Evolutionary conservation across 2,329 filamentous ascomycete genomes (phyloP).

Genomic region (Fusarium agapanthi): DNA sequence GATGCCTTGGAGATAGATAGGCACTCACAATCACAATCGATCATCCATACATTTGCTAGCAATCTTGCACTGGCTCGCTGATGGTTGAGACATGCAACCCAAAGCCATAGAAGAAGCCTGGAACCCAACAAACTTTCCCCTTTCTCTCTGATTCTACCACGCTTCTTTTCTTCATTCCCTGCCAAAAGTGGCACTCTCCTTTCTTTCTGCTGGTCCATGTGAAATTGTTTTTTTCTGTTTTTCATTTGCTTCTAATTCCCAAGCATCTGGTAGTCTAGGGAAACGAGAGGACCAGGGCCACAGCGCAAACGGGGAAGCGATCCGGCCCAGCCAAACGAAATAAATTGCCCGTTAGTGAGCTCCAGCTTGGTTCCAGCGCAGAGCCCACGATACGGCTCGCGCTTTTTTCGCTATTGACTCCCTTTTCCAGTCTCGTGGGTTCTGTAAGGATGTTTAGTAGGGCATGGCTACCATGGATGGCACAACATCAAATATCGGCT

Average conservation of each 20-base stretch:
- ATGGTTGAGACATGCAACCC: constrained; percentile 1
- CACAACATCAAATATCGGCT: constrained; percentile 28
- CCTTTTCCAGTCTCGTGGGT: constrained; percentile 30
- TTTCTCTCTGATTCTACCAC: constrained; percentile 19
- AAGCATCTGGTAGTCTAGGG: constrained; percentile 41
- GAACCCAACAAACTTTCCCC: neutral
- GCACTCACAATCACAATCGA: neutral
- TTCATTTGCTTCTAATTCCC: constrained; percentile 37
- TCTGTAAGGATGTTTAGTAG: constrained; percentile 11
- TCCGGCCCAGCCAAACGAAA: constrained; percentile 40
- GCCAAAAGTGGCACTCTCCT: constrained; percentile 17
- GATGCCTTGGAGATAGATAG: neutral
- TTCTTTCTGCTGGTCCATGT: constrained; percentile 22
- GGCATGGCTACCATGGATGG: neutral
- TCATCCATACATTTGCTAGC: neutral
- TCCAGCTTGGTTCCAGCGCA: constrained; percentile 30
- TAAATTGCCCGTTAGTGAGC: constrained; percentile 33
- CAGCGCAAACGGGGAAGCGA: constrained; percentile 38
- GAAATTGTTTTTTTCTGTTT: constrained; percentile 30
- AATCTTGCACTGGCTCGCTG: neutral
- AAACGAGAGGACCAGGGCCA: constrained; percentile 31
- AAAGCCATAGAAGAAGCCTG: constrained; percentile 2
- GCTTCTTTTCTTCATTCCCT: constrained; percentile 10
- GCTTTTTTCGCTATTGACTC: constrained; percentile 30
- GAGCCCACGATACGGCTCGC: constrained; percentile 35